Base-by-base conservation (phyloP, 1,284 basidiomycete genomes). In the Irpex sp. region DNA sequence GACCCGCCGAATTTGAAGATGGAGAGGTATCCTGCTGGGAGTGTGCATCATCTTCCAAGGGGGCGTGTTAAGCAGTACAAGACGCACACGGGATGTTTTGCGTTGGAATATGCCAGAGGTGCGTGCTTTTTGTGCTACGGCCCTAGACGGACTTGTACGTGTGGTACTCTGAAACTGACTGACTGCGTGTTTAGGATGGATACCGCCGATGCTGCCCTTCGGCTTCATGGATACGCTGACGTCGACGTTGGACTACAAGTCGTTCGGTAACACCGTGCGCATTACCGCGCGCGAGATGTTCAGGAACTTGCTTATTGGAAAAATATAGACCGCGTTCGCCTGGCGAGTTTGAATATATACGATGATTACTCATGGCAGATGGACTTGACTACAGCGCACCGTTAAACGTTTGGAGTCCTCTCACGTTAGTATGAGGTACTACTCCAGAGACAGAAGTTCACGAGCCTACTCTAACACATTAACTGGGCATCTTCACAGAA, bases 1-100 rank as follows among this genome's bases (percentile, higher is more conserved):
- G 70, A 66, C 12, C 88, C 96, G 0, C 95, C 94, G 28, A 82
- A 82, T 3, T 78, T 98, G 39, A 84, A 87, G 67, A 90, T 85
- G 80, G 94, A 98, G 81, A 76, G 85, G 45, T 99, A 99, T 74
- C 76, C 79, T 3, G 78, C 93, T 2, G 96, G 96, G 5, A 86
- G 84, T 59, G 88, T 97, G 8, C 93, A 99, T 74, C 82, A 90
- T 72, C 78, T 99, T 61, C 84, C 80, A 9, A 80, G 96, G 36
- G 94, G 94, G 6, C 80, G 83, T 1, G 90, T 89, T 58, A 98
- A 97, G 80, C 97, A 99, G 76, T 99, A 99, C 79, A 94, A 94
- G 75, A 96, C 98, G 91, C 93, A 93, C 68, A 86, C 95, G 66
- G 93, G 92, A 10, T 96, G 93, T 73, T 99, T 93, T 77, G 96